Conservation (phyloP, 2,329 filamentous ascomycete genomes). For the Cadophora gregata region DNA sequence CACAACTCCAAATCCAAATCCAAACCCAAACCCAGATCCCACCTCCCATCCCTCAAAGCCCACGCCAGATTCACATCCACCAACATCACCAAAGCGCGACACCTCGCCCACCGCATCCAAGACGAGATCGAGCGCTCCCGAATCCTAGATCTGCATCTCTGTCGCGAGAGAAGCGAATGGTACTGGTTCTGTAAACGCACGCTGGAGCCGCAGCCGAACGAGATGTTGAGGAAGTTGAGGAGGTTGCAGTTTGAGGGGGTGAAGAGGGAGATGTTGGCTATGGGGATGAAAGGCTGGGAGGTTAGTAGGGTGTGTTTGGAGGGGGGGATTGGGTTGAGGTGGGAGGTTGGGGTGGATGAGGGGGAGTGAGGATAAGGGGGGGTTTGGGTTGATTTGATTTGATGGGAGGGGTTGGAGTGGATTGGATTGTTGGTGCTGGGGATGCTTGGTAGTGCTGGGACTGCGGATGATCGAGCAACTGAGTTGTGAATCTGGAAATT, state of each 20-base stretch:
- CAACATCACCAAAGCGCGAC: neutral
- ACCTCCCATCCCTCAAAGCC: neutral
- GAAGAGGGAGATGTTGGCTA: neutral
- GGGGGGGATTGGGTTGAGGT: neutral
- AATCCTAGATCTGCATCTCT: neutral
- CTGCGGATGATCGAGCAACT: neutral
- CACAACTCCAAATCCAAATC: neutral
- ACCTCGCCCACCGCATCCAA: neutral
- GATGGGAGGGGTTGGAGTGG: neutral
- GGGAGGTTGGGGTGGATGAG: neutral
- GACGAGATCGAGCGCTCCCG: neutral
- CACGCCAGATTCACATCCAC: neutral
- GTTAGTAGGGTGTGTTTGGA: conserved; percentile 8
- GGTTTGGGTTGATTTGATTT: neutral
- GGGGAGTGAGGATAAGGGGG: neutral
- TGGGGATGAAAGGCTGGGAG: neutral
- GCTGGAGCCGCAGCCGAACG: neutral
- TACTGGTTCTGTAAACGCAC: neutral
- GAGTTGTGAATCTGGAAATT: too few relatives aligned
- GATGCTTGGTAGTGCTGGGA: neutral
- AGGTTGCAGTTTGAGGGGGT: neutral
- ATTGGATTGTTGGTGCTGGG: neutral
- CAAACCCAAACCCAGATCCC: neutral
- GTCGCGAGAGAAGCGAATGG: neutral
- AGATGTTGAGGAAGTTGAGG: neutral